A percentile compares a stretch with the other conserved stretches of the same genome.
Evolutionary conservation across 805 yeast genomes (phyloP).

Genomic region (Wickerhamomyces bisporus): DNA sequence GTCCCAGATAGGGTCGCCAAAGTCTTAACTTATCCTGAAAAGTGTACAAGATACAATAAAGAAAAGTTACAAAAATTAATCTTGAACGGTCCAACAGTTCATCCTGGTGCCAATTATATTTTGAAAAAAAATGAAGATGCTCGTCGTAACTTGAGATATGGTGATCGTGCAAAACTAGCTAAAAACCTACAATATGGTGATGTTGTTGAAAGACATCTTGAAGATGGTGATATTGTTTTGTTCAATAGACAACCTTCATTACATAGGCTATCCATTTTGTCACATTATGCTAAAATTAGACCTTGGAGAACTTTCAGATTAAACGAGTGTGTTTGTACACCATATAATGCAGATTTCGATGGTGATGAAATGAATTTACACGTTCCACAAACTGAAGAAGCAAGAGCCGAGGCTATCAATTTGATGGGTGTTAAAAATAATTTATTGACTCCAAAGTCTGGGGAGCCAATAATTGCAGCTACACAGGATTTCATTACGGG

Average conservation of each 20-base stretch:
- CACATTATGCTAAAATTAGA: conserved; percentile 92
- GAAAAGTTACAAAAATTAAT: conserved; percentile 71
- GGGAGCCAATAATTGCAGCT: conserved; percentile 99
- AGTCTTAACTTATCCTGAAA: conserved; percentile 93
- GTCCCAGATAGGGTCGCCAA: conserved; percentile 97
- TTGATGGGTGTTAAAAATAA: conserved; percentile 98
- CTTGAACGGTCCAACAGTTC: conserved; percentile 77
- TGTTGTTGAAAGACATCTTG: conserved; percentile 91
- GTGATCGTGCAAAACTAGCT: conserved; percentile 77
- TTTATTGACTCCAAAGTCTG: conserved; percentile 91
- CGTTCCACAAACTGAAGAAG: conserved; percentile 98
- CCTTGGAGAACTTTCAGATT: conserved; percentile 98
- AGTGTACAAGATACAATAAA: conserved; percentile 82
- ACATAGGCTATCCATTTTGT: conserved; percentile 87
- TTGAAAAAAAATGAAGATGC: conserved; percentile 78
- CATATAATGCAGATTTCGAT: conserved; percentile 98
- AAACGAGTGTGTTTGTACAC: conserved; percentile 98
- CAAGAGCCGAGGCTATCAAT: conserved; percentile 97
- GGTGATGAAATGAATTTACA: conserved; percentile 99
- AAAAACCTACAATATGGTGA: conserved; percentile 79
- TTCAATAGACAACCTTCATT: conserved; percentile 98
- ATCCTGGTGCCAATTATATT: conserved; percentile 96
- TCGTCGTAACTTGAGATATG: conserved; percentile 84
- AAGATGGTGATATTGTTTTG: conserved; percentile 93
- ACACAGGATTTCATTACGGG: conserved; percentile 99